Percentiles rank a stretch among this genome's conserved stretches.
Conservation (phyloP, 331 rosid species). For the Arachis monticola region DNA sequence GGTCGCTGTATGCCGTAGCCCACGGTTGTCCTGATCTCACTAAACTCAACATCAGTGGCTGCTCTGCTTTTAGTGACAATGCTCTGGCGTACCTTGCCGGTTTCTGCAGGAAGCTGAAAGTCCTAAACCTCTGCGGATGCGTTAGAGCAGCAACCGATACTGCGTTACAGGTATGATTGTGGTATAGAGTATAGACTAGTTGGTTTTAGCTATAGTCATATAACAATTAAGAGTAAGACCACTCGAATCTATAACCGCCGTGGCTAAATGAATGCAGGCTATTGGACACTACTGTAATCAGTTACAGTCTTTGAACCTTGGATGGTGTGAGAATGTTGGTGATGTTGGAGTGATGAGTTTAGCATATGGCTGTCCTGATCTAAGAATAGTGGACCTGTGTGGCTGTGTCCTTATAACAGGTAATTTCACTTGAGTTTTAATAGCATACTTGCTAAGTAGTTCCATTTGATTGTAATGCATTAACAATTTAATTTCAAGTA, state of each 20-base stretch:
- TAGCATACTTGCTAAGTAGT: not conserved
- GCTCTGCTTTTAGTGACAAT: slow-evolving; percentile 75
- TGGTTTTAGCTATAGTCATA: slow-evolving; percentile 3
- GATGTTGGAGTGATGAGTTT: slow-evolving; percentile 89
- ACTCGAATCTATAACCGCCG: slow-evolving; percentile 20
- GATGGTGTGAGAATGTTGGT: slow-evolving; percentile 89
- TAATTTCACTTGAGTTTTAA: slow-evolving; percentile 42
- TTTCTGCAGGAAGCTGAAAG: slow-evolving; percentile 69
- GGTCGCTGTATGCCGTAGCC: slow-evolving; percentile 72
- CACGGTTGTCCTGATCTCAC: slow-evolving; percentile 74
- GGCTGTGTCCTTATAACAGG: slow-evolving; percentile 92
- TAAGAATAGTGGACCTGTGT: slow-evolving; percentile 78
- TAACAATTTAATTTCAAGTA: too few species aligned
- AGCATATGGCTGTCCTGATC: slow-evolving; percentile 93
- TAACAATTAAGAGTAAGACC: not conserved
- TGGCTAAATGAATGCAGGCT: slow-evolving; percentile 57
- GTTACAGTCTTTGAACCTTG: slow-evolving; percentile 84
- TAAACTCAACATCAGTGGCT: slow-evolving; percentile 86
- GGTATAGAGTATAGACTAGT: not conserved
- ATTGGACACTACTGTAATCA: slow-evolving; percentile 77
- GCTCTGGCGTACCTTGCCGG: slow-evolving; percentile 77
- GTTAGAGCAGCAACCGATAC: slow-evolving; percentile 74
- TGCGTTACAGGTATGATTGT: slow-evolving; percentile 73
- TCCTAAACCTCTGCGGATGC: slow-evolving; percentile 90
- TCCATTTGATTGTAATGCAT: not conserved